Evolutionary conservation across 352 stramenopile species (phyloP).

Genomic region (Phytophthora melonis): DNA sequence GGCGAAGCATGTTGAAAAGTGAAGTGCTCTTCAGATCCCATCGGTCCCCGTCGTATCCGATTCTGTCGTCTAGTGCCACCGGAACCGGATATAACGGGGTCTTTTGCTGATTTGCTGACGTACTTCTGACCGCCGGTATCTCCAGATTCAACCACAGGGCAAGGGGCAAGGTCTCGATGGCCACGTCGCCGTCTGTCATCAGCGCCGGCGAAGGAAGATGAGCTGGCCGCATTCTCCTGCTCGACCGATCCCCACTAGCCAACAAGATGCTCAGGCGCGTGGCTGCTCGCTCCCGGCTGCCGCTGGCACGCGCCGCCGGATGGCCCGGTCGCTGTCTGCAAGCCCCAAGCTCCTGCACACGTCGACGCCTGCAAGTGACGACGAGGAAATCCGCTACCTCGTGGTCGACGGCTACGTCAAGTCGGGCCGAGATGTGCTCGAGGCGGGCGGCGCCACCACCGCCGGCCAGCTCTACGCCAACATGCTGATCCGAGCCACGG

Average conservation of each 20-base stretch:
- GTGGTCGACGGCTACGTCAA: slow-evolving; percentile 82
- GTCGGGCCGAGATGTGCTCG: slow-evolving; percentile 62
- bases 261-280: slow-evolving; percentile 36
- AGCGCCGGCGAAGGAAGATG: neutral
- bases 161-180: slow-evolving; percentile 11
- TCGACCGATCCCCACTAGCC: slow-evolving; percentile 25
- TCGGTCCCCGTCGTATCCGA: neutral
- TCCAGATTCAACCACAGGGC: slow-evolving; percentile 7
- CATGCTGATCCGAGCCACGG: slow-evolving; percentile 69
- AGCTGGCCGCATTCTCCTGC: slow-evolving; percentile 4
- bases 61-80: slow-evolving; percentile 28
- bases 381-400: slow-evolving; percentile 56
- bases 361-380: slow-evolving; percentile 7
- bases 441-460: slow-evolving; percentile 68
- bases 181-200: slow-evolving; percentile 20
- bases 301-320: neutral
- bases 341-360: slow-evolving; percentile 19
- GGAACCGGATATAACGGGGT: slow-evolving; percentile 3
- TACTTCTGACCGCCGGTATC: neutral
- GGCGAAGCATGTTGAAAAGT: slow-evolving; percentile 34
- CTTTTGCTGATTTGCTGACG: neutral
- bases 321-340: slow-evolving; percentile 3
- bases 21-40: neutral
- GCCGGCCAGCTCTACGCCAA: slow-evolving; percentile 76
- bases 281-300: slow-evolving; percentile 10